Evolutionary conservation across 129 eudicot species (phyloP), one percentile per base, ranked within the genome.

Genomic region (Flaveria robusta): DNA sequence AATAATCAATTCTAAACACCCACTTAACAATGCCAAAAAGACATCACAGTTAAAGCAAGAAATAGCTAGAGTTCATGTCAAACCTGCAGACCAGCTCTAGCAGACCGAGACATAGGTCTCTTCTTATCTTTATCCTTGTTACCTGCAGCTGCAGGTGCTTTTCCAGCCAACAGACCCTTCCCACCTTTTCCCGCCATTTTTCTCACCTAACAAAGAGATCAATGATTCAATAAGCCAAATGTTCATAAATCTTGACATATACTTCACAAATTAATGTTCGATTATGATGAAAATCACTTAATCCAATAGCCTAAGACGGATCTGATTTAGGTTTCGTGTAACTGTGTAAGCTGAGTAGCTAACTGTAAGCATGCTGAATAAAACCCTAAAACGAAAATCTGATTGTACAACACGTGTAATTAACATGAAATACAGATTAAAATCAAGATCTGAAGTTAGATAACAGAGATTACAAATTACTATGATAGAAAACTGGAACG

Each of bases 61-160:
- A 41, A 29, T n/a, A 62, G 43, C 19, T 46, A 34, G 42, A 37
- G 72, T 34, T 47, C 20, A 9, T 9, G 6, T 46, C 13, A 59
- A 43, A 89, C 96, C 91, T 89, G 96, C 23, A 89, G 91, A 13
- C 96, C 96, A 4, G 96, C 96, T 39, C 96, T 84, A 55, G 91
- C 74, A 24, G 96, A 89, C 23, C 90, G 74, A 0, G 94, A 86
- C 71, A 60, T 62, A 2, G 94, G 94, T 56, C 85, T 74, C 74
- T 89, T 89, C 89, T 89, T 89, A 69, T 82, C 89, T 76, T 89
- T 87, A 16, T 87, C 91, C 83, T 89, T 87, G 82, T 39, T 79
- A 42, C 82, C 86, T 4, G 86, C 87, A 0, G 85, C 82, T 22
- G 92, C 89, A 0, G 88, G 86, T 7, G 96, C 83, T 70, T 89